Evolutionary conservation across 164 flowering plant species (phyloP), one percentile per base, ranked within the genome.

Genomic region (Vitis labrusca): DNA sequence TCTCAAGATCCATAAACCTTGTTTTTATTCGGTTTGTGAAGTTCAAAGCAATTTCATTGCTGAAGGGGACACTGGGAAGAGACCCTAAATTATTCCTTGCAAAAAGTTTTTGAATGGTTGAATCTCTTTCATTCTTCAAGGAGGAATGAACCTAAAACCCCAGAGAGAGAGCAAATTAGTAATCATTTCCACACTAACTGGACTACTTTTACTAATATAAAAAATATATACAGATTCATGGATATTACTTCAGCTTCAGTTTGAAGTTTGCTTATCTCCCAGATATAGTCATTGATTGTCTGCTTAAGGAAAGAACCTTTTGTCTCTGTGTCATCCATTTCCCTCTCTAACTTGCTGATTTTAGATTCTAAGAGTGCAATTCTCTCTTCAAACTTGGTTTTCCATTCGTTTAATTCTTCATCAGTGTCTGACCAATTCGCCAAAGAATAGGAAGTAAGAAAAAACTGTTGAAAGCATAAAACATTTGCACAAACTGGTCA

Each of bases 351-450:
- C 83, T 88, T 90, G 75, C 80, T 58, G 68, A 86, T 84, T 78
- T 88, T 88, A 30, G 79, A 54, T 63, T 81, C 85, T 73, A 91
- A 68, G 12, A 76, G 70, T 58, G 87, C 84, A 73, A 93, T 86
- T 72, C 82, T 86, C 72, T 89, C 88, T 62, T 82, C 92, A 76
- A 93, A 93, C 83, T 90, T 91, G 64, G 84, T 71, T 76, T 93
- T 91, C 98, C 97, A 93, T 76, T 93, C 97, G 78, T 63, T 86
- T 66, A 95, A 71, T 66, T 93, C 98, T 82, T 91, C 97, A 78
- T 93, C 97, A 66, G 97, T 90, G 78, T 93, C 99, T 95, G 77
- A 69, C 0, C 19, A 77, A 48, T 37, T 37, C 5, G 14, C 59
- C 17, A 69, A 60, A 9, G 14, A 27, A 49, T 62, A 55, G 59